Evolutionary conservation across 345 rosid species (phyloP).

Genomic region (Theobroma cacao): DNA sequence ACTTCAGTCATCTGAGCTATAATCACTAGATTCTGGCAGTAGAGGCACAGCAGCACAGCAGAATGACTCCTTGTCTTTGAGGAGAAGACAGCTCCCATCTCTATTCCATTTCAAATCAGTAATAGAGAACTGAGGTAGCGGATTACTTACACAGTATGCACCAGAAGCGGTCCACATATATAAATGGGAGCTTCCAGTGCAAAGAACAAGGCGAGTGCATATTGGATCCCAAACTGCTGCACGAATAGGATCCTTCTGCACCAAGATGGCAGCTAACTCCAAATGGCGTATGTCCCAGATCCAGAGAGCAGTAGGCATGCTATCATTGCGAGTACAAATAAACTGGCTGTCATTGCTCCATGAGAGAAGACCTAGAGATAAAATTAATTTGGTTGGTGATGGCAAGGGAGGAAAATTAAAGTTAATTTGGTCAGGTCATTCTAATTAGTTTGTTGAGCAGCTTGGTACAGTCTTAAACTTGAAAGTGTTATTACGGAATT

Average conservation of each 20-base stretch:
- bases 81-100: conserved; percentile 88
- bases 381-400: conserved; percentile 6
- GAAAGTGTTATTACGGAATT: background rate
- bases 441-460: background rate
- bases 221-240: conserved; percentile 93
- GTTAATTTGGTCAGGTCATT: background rate
- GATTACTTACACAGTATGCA: conserved; percentile 82
- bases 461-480: background rate
- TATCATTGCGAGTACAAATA: conserved; percentile 82
- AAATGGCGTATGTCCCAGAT: conserved; percentile 84
- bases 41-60: conserved; percentile 80
- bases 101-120: conserved; percentile 87
- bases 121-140: conserved; percentile 63
- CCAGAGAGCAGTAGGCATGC: conserved; percentile 91
- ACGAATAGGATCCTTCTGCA: conserved; percentile 86
- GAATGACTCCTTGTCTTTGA: conserved; percentile 87
- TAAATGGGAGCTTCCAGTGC: conserved; percentile 88
- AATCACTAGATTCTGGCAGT: conserved; percentile 77
- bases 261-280: conserved; percentile 86
- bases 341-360: conserved; percentile 95
- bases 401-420: background rate
- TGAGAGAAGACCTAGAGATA: conserved; percentile 67
- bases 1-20: conserved; percentile 80
- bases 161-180: conserved; percentile 97
- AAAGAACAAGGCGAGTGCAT: conserved; percentile 72